A percentile compares a stretch with the other conserved stretches of the same genome.
Evolutionary conservation across 768 basidiomycete genomes (phyloP).

Genomic region (Termitomyces sp.): DNA sequence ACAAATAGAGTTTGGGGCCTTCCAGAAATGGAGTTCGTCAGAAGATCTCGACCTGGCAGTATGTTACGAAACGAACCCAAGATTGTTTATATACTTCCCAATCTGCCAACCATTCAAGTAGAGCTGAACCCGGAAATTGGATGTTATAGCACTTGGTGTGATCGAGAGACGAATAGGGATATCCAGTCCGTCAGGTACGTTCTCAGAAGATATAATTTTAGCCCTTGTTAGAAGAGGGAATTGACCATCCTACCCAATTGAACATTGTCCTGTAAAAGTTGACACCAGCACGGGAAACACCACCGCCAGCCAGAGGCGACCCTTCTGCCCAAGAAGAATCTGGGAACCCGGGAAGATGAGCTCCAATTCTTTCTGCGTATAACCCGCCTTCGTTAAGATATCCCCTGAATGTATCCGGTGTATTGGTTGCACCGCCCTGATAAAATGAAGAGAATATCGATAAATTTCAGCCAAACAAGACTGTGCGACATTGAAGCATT

Average conservation of each 20-base stretch:
- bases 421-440: constrained; percentile 31
- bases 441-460: not conserved
- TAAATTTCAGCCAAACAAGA: not conserved
- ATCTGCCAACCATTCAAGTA: constrained; percentile 50
- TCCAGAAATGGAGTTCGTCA: not conserved
- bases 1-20: constrained; percentile 45
- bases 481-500: not conserved
- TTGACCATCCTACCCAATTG: constrained; percentile 24
- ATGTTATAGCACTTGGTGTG: constrained; percentile 36
- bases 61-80: constrained; percentile 29
- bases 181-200: constrained; percentile 34
- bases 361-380: constrained; percentile 44
- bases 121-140: constrained; percentile 45
- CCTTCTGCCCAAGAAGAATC: constrained; percentile 33
- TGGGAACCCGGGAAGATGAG: constrained; percentile 44
- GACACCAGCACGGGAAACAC: constrained; percentile 32
- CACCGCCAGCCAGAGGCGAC: constrained; percentile 22
- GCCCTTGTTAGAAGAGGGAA: not conserved
- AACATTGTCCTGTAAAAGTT: constrained; percentile 43
- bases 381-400: constrained; percentile 49
- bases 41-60: not conserved
- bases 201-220: constrained; percentile 16
- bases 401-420: constrained; percentile 41
- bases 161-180: constrained; percentile 41
- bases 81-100: constrained; percentile 50